Evolutionary conservation across 805 yeast species (phyloP), one percentile per base, ranked within the genome.

Genomic region (Barnettozyma sp.): DNA sequence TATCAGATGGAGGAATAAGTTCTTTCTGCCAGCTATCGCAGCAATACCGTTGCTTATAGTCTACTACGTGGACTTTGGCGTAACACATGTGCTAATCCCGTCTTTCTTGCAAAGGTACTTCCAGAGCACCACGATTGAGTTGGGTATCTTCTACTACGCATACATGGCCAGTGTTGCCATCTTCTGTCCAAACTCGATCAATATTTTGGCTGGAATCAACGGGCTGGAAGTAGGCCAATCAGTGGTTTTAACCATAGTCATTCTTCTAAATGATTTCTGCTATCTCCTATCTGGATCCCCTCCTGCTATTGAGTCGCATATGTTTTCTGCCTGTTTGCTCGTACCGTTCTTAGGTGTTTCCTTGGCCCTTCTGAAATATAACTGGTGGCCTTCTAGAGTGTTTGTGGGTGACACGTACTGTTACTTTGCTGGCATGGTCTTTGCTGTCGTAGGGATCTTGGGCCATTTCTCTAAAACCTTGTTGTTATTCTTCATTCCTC

Each of bases 341-440:
- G 63, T 88, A 1, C 99, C 98, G 16, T 81, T 90, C 52, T 52
- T 90, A 26, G 96, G 96, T 2, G 92, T 85, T 7, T 75, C 94
- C 0, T 42, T 79, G 2, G 94, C 83, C 0, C 62, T 92, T 37
- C 71, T 83, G 48, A 75, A 73, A 47, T 80, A 68, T 65, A 92
- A 92, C 56, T 82, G 88, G 81, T 92, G 69, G 65, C 98, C 98
- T 1, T 86, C 98, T 0, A 63, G 63, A 38, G 97, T 86, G 1
- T 92, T 92, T 62, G 99, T 92, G 7, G 99, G 99, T 21, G 99
- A 92, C 56, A 90, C 98, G 1, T 92, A 82, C 65, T 92, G 99
- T 62, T 92, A 92, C 60, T 88, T 92, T 59, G 86, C 95, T 18
- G 99, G 99, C 4, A 92, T 92, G 98, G 95, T 92, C 1, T 87